Conservation (phyloP, 1,284 basidiomycete species). For the Mycena citricolor region DNA sequence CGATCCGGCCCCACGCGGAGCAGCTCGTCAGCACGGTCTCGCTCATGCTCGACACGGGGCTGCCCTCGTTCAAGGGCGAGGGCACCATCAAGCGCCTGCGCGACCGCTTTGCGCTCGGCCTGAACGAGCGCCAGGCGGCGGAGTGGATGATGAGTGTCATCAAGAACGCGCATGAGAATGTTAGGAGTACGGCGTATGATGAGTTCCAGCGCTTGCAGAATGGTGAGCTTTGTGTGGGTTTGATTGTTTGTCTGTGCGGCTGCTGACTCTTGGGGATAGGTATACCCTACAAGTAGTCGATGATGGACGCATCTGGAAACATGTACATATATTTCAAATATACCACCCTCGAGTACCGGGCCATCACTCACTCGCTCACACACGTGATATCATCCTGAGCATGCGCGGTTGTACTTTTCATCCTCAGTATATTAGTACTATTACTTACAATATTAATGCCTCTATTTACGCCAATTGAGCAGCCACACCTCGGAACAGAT, state of each 20-base stretch:
- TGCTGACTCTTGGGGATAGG: too few species aligned
- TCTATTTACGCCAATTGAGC: constrained; percentile 5
- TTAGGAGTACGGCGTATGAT: constrained; percentile 89
- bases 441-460: too few species aligned
- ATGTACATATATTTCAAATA: too few species aligned
- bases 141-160: constrained; percentile 90
- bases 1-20: constrained; percentile 87
- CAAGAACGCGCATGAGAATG: constrained; percentile 92
- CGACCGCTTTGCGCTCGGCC: constrained; percentile 82
- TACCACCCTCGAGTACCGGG: too few species aligned
- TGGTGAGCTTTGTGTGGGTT: too few species aligned
- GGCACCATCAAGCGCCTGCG: constrained; percentile 84
- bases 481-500: constrained; percentile 23
- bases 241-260: too few species aligned
- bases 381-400: too few species aligned
- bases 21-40: constrained; percentile 87
- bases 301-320: too few species aligned
- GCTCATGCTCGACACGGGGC: constrained; percentile 92
- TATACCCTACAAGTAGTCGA: too few species aligned
- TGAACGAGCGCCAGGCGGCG: constrained; percentile 90
- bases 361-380: too few species aligned
- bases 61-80: constrained; percentile 97
- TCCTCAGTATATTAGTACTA: too few species aligned
- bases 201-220: constrained; percentile 68
- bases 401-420: too few species aligned